Evolutionary conservation across 2,329 filamentous ascomycete species (phyloP), one percentile per base, ranked within the genome.

Genomic region (Botrytis elliptica): DNA sequence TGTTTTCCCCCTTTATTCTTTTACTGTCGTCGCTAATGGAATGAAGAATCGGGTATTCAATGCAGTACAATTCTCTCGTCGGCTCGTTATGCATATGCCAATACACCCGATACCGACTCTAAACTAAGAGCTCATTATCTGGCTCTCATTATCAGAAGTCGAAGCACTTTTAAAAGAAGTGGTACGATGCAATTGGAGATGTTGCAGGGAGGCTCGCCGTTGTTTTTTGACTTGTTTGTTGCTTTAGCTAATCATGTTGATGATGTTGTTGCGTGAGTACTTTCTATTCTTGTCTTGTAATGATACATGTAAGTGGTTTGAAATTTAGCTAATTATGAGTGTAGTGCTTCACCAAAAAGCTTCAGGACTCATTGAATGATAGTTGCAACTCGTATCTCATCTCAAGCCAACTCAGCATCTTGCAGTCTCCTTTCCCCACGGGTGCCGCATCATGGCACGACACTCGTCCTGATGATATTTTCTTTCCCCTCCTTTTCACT

Each of bases 111-210:
- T 81, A 93, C 87, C 36, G 95, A 97, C 85, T 95, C 93, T n/a
- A 95, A 95, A 83, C 87, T 97, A 71, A 89, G 95, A 74, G 94
- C 94, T 38, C 94, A 97, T 83, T 98, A 97, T 79, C 90, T 97
- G 55, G 94, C 95, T 29, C 89, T 97, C 80, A 97, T 97, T 83
- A 97, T 97, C 81, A 91, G 94, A 77, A 93, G 92, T 79, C 89
- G 95, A 77, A 88, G 89, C 80, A 97, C 93, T 3, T 97, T 98
- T 84, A 97, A 97, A 86, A 88, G 93, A 72, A 97, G 94, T 83
- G 94, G 94, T 72, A 97, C 94, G 5, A 97, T 97, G 94, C 95
- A 97, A 84, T 89, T 93, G 78, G 94, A 97, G 85, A 97, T 98
- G 94, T 92, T 92, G 82, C 89, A 90, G 75, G 95, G 95, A 42